A percentile compares a stretch with the other conserved stretches of the same genome.
Evolutionary conservation across 2,329 filamentous ascomycete species (phyloP).

Genomic region (Mariannaea sp.): DNA sequence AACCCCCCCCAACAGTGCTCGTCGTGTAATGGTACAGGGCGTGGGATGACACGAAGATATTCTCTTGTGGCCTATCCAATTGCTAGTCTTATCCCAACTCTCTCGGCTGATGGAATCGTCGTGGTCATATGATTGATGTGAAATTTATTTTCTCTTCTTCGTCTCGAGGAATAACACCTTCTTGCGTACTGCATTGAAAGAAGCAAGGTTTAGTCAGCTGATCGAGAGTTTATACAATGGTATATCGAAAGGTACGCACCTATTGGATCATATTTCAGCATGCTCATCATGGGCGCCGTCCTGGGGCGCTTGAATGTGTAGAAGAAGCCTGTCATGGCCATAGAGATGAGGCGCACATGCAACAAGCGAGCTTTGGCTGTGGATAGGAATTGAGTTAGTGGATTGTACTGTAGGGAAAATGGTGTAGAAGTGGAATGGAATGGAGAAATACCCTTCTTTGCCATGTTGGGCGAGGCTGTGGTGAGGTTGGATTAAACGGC

Average conservation of each 20-base stretch:
- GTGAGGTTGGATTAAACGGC: constrained; percentile 21
- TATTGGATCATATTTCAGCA: constrained; percentile 99
- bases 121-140: constrained; percentile 10
- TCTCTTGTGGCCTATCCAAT: constrained; percentile 19
- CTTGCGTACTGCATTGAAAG: constrained; percentile 72
- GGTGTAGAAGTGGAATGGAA: not conserved
- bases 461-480: constrained; percentile 29
- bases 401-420: not conserved
- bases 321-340: constrained; percentile 99
- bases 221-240: not conserved
- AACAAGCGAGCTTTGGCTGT: constrained; percentile 90
- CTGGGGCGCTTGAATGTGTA: constrained; percentile 87
- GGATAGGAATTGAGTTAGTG: constrained; percentile 19
- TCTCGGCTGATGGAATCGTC: constrained; percentile 22
- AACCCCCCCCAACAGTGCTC: constrained; percentile 40
- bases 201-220: not conserved
- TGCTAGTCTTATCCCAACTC: constrained; percentile 4
- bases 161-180: constrained; percentile 95
- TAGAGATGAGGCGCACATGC: constrained; percentile 91
- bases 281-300: constrained; percentile 81
- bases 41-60: constrained; percentile 15
- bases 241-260: constrained; percentile 55
- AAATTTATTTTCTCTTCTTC: constrained; percentile 71
- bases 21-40: constrained; percentile 40
- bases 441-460: constrained; percentile 34